Evolutionary conservation across 352 stramenopile genomes (phyloP), one percentile per base, ranked within the genome.

Genomic region (Pythium monospermum): DNA sequence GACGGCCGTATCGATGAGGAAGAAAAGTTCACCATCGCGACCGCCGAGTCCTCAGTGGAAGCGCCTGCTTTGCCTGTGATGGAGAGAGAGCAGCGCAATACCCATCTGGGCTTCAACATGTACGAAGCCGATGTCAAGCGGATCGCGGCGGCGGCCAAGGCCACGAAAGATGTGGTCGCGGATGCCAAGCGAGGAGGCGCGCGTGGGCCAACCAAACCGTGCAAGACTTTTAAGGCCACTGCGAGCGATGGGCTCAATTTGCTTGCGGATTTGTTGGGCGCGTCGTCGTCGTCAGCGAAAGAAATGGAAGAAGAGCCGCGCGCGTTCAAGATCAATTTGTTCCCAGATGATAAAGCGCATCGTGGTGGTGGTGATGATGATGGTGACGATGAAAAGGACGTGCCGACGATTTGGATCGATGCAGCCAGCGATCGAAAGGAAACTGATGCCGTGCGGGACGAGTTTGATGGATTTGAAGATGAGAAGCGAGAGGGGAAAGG

Each of bases 211-310:
- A 41, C 27, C 26, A 81, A 72, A 31, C 58, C 75, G 15, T 65
- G 80, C 43, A 89, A 90, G 26, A 53, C 70, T 7, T 91, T 87
- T 53, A 87, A 91, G 57, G 80, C 82, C 3, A 94, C 78, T 0
- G 85, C 83, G 2, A 49, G 53, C 10, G 84, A 94, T 43, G 87
- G 87, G 19, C 69, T 95, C 39, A 95, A 94, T 47, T 57, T 96
- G 30, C 73, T 96, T 22, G 84, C 85, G 0, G 75, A 92, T 51
- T 57, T 96, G 25, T 64, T 96, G 22, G 84, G 84, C 25, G 68
- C 60, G 37, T 76, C 73, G 0, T 33, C 64, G 13, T n/a, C n/a
- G n/a, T n/a, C n/a, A n/a, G n/a, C n/a, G n/a, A n/a, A n/a, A n/a
- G n/a, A n/a, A n/a, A 79, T 70, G 8, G 70, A 85, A 26, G 66